Evolutionary conservation across 2,329 filamentous ascomycete genomes (phyloP).

Genomic region (Ascomycota sp.): DNA sequence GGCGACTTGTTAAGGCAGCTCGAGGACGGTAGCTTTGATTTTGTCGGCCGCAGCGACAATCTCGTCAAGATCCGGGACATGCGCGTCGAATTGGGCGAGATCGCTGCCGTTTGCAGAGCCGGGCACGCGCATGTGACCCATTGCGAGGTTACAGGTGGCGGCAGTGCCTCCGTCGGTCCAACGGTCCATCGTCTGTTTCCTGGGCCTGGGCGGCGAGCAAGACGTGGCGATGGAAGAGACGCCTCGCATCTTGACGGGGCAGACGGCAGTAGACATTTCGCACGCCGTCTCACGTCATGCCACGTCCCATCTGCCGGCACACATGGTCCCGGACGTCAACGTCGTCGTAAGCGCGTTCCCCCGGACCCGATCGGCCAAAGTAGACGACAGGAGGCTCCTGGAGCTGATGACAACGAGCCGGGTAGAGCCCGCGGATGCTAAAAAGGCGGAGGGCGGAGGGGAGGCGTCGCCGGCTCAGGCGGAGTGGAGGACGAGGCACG

Average conservation of each 20-base stretch:
- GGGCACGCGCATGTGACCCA: background rate
- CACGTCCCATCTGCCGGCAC: background rate
- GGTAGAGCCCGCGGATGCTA: background rate
- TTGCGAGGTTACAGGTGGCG: background rate
- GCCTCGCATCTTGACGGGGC: background rate
- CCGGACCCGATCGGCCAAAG: background rate
- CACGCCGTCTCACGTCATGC: background rate
- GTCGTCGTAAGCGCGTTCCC: background rate
- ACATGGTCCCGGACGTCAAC: background rate
- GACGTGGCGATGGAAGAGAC: no score
- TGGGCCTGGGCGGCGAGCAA: background rate
- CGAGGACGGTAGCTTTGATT: background rate
- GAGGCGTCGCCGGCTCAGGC: background rate
- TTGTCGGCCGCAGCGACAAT: background rate
- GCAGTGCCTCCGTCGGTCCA: background rate
- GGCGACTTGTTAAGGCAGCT: background rate
- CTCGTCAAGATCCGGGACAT: background rate
- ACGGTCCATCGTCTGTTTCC: background rate
- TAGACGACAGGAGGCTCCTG: background rate
- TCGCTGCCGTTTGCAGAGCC: background rate
- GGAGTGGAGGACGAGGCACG: background rate
- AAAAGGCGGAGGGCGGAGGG: background rate
- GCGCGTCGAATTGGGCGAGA: background rate
- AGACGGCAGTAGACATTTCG: background rate
- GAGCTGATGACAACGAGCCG: background rate